Evolutionary conservation across 108 stramenopile genomes (phyloP).

Genomic region (Hondaea fermentalgiana): DNA sequence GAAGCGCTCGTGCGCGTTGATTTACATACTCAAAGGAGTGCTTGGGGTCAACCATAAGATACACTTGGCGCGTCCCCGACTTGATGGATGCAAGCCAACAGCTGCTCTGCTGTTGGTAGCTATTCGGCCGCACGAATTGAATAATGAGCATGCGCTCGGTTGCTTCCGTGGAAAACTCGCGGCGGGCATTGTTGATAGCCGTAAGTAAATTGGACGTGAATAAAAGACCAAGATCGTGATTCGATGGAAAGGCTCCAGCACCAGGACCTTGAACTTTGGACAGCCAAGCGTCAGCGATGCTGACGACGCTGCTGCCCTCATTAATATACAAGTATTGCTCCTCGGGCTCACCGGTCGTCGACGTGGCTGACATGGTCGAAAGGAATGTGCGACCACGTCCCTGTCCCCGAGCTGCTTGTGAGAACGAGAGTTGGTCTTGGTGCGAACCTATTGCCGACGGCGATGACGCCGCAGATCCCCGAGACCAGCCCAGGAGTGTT

Average conservation of each 20-base stretch:
- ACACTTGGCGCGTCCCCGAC: background rate
- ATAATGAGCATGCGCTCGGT: background rate
- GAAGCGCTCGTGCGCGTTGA: background rate
- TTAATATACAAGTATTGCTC: background rate
- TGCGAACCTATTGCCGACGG: too few relatives aligned
- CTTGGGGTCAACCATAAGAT: background rate
- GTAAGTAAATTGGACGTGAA: background rate
- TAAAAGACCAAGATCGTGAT: background rate
- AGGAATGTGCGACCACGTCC: too few relatives aligned
- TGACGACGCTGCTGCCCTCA: background rate
- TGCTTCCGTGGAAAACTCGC: background rate
- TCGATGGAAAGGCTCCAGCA: background rate
- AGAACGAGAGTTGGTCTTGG: too few relatives aligned
- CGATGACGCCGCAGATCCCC: too few relatives aligned
- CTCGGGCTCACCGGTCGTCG: background rate
- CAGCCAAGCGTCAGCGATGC: background rate
- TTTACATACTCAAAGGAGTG: background rate
- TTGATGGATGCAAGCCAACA: slow-evolving; percentile 11
- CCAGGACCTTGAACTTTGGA: background rate
- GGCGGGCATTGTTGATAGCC: background rate
- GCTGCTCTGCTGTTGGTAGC: background rate
- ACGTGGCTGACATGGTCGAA: too few relatives aligned
- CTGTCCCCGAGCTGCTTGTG: too few relatives aligned
- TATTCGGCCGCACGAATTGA: background rate
- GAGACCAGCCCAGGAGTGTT: too few relatives aligned